These are phyloP conservation scores for Kodamaea sp. DNA, from an alignment of 1,139 yeast genomes.

Conservation along the genomic window DNA sequence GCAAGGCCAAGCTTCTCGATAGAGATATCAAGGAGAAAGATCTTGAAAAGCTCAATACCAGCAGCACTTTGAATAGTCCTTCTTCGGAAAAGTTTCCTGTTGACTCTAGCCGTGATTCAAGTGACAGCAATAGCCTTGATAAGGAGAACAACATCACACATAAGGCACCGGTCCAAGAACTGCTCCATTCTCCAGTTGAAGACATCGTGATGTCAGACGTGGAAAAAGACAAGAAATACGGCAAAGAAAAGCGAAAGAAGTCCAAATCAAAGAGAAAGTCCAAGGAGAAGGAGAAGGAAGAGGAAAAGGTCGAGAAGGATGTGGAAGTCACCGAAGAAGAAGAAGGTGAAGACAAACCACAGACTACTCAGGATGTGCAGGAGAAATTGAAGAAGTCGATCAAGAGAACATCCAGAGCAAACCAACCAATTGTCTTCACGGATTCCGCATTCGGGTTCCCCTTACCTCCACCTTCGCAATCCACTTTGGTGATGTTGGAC, in stretches of 20 bases:
- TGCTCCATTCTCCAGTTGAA: constrained; percentile 10
- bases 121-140: constrained; percentile 1
- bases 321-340: constrained; percentile 9
- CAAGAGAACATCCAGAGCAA: constrained; percentile 47
- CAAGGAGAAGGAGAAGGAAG: constrained; percentile 2
- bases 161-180: constrained; percentile 3
- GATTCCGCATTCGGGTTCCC: constrained; percentile 88
- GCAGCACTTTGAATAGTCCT: constrained; percentile 5
- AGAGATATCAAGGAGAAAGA: constrained; percentile 8
- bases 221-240: constrained; percentile 1
- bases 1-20: constrained; percentile 14
- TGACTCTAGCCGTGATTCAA: constrained; percentile 2
- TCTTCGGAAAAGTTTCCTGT: constrained; percentile 6
- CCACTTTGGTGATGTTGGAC: constrained; percentile 77
- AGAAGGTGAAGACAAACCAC: constrained; percentile 23
- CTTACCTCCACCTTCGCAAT: constrained; percentile 72
- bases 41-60: constrained; percentile 3
- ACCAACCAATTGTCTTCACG: constrained; percentile 75
- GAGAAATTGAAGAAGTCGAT: constrained; percentile 48
- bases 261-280: constrained; percentile 6
- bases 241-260: constrained; percentile 10
- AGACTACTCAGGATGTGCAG: constrained; percentile 46
- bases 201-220: constrained; percentile 4
- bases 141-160: constrained; percentile 2
- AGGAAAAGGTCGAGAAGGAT: constrained; percentile 8